These are phyloP conservation scores for Trypanosoma melophagium DNA, from an alignment of 208 protist genomes.

Conservation along the genomic window DNA sequence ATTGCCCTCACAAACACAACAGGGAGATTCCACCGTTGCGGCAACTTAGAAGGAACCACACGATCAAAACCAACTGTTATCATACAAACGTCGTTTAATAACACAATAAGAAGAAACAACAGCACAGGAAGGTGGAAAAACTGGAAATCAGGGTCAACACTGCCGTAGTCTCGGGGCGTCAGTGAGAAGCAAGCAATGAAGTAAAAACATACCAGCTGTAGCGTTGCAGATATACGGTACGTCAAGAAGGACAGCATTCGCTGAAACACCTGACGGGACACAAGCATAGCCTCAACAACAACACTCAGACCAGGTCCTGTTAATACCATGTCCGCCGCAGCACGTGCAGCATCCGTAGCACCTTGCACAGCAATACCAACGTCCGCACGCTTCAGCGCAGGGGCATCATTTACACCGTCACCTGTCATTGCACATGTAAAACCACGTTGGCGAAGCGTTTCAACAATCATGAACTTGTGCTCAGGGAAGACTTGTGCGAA, in stretches of 20 bases:
- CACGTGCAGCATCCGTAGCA: constrained; percentile 91
- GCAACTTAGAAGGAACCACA: constrained; percentile 26
- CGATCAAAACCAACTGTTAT: constrained; percentile 52
- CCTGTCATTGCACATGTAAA: constrained; percentile 96
- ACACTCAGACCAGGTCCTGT: constrained; percentile 90
- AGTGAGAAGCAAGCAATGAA: constrained; percentile 80
- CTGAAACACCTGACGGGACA: constrained; percentile 93
- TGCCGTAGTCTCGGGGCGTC: constrained; percentile 64
- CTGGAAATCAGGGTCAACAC: constrained; percentile 53
- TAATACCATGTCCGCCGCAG: constrained; percentile 95
- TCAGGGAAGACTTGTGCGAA: constrained; percentile 95
- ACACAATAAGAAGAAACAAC: constrained; percentile 91
- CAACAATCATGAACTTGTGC: constrained; percentile 95
- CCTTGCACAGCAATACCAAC: constrained; percentile 95
- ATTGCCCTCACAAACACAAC: constrained; percentile 30
- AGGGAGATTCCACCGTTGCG: constrained; percentile 50
- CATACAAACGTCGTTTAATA: constrained; percentile 60
- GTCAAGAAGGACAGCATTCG: constrained; percentile 91
- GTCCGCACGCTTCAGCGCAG: constrained; percentile 95
- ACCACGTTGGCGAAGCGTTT: constrained; percentile 84
- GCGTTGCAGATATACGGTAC: constrained; percentile 76
- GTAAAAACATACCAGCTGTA: constrained; percentile 84
- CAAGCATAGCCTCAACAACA: constrained; percentile 92
- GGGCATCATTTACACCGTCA: constrained; percentile 96
- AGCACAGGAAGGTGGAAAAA: constrained; percentile 87